Evolutionary conservation across 1,139 yeast genomes (phyloP).

Genomic region (Casaregolazyma suthepensis): DNA sequence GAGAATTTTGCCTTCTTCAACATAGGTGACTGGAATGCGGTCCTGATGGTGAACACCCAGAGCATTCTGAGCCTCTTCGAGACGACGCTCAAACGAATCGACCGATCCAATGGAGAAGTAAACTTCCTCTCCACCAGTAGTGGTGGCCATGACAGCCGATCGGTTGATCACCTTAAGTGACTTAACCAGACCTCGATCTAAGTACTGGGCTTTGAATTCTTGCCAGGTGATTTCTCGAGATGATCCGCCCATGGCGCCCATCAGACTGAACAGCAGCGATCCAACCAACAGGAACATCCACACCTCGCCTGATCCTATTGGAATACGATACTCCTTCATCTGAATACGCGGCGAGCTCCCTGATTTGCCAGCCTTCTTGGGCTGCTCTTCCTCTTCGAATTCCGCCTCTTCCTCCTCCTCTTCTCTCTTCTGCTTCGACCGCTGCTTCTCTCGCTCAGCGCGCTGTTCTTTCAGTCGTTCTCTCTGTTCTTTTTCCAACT

Average conservation of each 20-base stretch:
- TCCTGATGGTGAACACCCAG: slow-evolving; percentile 56
- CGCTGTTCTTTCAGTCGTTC: slow-evolving; percentile 21
- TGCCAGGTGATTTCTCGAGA: slow-evolving; percentile 64
- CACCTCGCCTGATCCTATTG: slow-evolving; percentile 20
- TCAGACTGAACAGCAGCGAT: slow-evolving; percentile 22
- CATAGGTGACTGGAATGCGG: slow-evolving; percentile 79
- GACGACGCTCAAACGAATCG: slow-evolving; percentile 80
- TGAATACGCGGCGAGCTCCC: slow-evolving; percentile 14
- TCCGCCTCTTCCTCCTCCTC: slow-evolving; percentile 1
- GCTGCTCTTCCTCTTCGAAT: not conserved
- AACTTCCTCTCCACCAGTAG: slow-evolving; percentile 29
- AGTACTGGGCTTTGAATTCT: slow-evolving; percentile 76
- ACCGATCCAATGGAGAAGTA: slow-evolving; percentile 85
- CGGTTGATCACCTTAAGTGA: slow-evolving; percentile 50
- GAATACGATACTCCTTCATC: slow-evolving; percentile 16
- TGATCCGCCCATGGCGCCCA: slow-evolving; percentile 32
- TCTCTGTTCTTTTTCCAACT: slow-evolving; percentile 19
- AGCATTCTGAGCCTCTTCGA: slow-evolving; percentile 68
- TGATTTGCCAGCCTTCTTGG: slow-evolving; percentile 14
- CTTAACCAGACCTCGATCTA: slow-evolving; percentile 79
- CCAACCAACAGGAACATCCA: slow-evolving; percentile 26
- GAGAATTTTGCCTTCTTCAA: slow-evolving; percentile 58
- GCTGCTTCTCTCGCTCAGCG: slow-evolving; percentile 25
- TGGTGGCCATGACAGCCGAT: slow-evolving; percentile 6
- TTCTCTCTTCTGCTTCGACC: slow-evolving; percentile 11